Evolutionary conservation across 1,284 basidiomycete species (phyloP).

Genomic region (Boletus albobrunnescens): DNA sequence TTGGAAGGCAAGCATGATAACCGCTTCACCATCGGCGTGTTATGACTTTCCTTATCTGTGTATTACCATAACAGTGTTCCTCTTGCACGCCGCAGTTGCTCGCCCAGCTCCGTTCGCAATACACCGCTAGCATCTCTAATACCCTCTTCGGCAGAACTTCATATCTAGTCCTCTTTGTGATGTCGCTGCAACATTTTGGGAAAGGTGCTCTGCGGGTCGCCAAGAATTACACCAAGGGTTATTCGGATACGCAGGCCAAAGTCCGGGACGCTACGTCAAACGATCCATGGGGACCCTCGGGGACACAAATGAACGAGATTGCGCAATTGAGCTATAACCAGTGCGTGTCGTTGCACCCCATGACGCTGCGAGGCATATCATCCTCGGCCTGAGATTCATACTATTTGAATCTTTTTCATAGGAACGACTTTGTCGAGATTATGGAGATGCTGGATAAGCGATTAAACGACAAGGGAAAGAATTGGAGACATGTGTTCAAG

Average conservation of each 20-base stretch:
- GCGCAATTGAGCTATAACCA: constrained; percentile 98
- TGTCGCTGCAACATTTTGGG: constrained; percentile 64
- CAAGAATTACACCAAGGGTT: constrained; percentile 94
- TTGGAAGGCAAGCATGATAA: constrained; percentile 86
- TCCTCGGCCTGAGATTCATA: not conserved
- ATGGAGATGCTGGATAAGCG: constrained; percentile 99
- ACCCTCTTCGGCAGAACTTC: constrained; percentile 9
- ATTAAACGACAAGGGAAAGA: constrained; percentile 99
- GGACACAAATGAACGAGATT: constrained; percentile 99
- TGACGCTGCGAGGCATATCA: not conserved
- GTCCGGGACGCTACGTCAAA: constrained; percentile 99
- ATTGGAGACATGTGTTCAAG: constrained; percentile 99
- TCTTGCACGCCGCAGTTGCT: constrained; percentile 3
- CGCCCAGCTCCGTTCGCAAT: constrained; percentile 20
- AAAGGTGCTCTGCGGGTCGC: constrained; percentile 81
- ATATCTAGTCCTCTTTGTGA: constrained; percentile 7
- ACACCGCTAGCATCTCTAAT: constrained; percentile 6
- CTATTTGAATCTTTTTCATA: constrained; percentile 30
- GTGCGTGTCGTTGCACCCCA: constrained; percentile 46
- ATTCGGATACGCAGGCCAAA: constrained; percentile 92
- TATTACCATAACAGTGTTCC: not conserved
- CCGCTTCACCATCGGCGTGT: constrained; percentile 74
- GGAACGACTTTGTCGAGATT: constrained; percentile 97
- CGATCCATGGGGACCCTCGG: constrained; percentile 98
- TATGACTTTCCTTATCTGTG: not conserved